Base-by-base conservation (phyloP, 164 flowering plant species). In the Annona cherimola region DNA sequence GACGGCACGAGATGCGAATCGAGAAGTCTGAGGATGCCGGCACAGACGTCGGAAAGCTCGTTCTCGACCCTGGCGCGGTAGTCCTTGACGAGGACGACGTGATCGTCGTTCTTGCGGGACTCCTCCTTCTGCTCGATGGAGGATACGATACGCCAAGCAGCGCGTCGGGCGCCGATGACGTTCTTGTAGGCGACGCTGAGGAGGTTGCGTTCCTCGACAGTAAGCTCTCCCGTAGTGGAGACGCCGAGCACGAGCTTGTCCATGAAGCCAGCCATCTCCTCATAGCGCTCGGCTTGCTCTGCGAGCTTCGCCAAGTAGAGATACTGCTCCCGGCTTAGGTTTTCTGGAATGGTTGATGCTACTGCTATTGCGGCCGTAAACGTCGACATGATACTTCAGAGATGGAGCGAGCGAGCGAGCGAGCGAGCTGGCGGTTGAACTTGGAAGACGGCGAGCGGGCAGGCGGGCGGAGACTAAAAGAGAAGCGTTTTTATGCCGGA, bases 111-210 rank as follows among this genome's bases (percentile, higher is more conserved):
- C 86, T 86, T 86, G 40, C 97, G 83, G 2, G 85, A 71, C 69
- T 90, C 94, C 76, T 90, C 94, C 80, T 90, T 90, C 85, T 88
- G 92, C 82, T 92, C 97, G 71, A 92, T 92, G 55, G 97, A 92
- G n/a, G 92, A 89, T 3, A 92, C 83, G 76, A 92, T 90, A 8
- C 97, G 82, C 96, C 97, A 90, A 18, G 97, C 89, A 3, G 96
- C 96, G 1, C 97, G 86, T 12, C 89, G 88, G 1, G 92, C 85
- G 18, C 96, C 97, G 84, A 92, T 86, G 70, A 88, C 90, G 84
- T 92, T 90, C 82, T 90, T 92, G 84, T 89, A 90, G 18, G 97
- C 97, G 9, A 90, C 94, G 41, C 93, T 89, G 59, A 92, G 82
- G 43, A 92, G 93, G 78, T 89, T 90, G 2, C 97, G 87, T 78